Evolutionary conservation across 179 eudicot genomes (phyloP), one percentile per base, ranked within the genome.

Genomic region (Nepenthes alata): DNA sequence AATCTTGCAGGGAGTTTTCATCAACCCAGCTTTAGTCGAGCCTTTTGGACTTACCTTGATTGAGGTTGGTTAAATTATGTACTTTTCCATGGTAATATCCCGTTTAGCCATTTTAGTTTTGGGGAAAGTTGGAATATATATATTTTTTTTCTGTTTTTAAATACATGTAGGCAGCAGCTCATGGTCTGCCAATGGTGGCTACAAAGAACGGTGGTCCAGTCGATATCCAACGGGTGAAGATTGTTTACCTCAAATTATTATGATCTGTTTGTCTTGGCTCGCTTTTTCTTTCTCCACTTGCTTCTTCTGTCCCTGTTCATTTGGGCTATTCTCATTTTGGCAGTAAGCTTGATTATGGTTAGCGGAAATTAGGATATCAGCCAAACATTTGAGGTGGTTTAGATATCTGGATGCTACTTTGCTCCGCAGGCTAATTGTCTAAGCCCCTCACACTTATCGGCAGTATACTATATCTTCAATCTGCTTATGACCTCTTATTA

Each of bases 131-230:
- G 11, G 10, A 4, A 47, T 4, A 14, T 25, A 25, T 25, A 25
- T 25, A 25, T 25, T 0, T 25, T 25, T 15, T 11, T 7, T 50
- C 8, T 14, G 5, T 45, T 37, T 39, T 6, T 11, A 37, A 52
- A 36, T 2, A 2, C 10, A 16, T 72, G 61, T 60, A 83, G 89
- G 94, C 94, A 59, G 89, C 94, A 51, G 94, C 94, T 49, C 94
- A 86, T 76, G 94, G 94, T 64, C 83, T 86, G 16, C 94, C 94
- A 9, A 86, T 78, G 86, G 89, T 86, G 61, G 94, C 94, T 47
- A 86, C 94, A 48, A 86, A 81, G 71, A 86, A 86, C 71, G 94
- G 94, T 38, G 94, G 89, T 47, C 94, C 94, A 16, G 94, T 86
- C 39, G 89, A 83, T 68, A 86, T 86, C 63, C 85, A 83, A 55